These are phyloP conservation scores for Tilletia walkeri DNA, from an alignment of 1,284 basidiomycete species.

Conservation along the genomic window DNA sequence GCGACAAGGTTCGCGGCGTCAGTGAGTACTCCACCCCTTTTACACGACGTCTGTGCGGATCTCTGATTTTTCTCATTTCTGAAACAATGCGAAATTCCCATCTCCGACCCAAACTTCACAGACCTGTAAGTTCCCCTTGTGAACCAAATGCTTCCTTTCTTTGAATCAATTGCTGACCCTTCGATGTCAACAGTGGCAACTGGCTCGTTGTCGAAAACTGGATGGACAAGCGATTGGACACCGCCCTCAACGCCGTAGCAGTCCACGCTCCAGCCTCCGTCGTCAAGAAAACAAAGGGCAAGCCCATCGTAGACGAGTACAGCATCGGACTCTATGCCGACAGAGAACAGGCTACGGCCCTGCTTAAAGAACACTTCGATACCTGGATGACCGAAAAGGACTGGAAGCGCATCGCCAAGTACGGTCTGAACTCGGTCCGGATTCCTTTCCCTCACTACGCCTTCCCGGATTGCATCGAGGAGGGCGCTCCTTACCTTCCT, in stretches of 20 bases:
- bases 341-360: neutral
- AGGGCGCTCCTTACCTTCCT: constrained; percentile 8
- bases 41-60: too few relatives aligned
- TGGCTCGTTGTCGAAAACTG: constrained; percentile 25
- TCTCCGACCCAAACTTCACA: too few relatives aligned
- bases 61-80: too few relatives aligned
- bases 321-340: constrained; percentile 19
- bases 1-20: constrained; percentile 14
- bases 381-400: constrained; percentile 23
- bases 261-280: constrained; percentile 38
- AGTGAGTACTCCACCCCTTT: constrained; percentile 8
- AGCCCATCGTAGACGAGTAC: constrained; percentile 32
- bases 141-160: neutral
- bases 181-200: constrained; percentile 3
- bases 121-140: neutral
- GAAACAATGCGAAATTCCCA: too few relatives aligned
- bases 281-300: constrained; percentile 19
- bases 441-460: constrained; percentile 19
- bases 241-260: constrained; percentile 23
- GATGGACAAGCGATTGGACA: constrained; percentile 22
- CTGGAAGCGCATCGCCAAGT: constrained; percentile 18
- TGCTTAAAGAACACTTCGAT: constrained; percentile 17
- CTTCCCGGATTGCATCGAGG: constrained; percentile 16
- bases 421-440: constrained; percentile 27
- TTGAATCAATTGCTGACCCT: neutral